These are phyloP conservation scores for Ustilago crameri DNA, from an alignment of 1,284 basidiomycete species.

Conservation along the genomic window DNA sequence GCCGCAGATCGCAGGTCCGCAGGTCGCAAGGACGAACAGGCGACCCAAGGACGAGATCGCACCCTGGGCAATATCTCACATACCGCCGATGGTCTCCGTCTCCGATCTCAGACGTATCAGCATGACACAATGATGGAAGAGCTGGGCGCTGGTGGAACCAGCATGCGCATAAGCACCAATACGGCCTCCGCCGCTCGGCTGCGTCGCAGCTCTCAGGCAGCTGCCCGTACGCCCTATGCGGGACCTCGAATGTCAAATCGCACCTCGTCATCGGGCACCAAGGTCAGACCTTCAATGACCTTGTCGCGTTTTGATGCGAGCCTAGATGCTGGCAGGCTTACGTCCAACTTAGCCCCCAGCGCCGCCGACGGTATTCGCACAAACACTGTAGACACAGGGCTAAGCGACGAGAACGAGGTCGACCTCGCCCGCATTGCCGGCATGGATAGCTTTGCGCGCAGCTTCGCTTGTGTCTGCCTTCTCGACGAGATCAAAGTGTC, in stretches of 20 bases:
- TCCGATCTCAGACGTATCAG: slow-evolving; percentile 32
- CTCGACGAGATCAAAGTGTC: slow-evolving; percentile 51
- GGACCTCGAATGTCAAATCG: slow-evolving; percentile 37
- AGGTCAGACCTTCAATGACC: slow-evolving; percentile 33
- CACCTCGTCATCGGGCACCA: slow-evolving; percentile 21
- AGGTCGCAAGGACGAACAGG: slow-evolving; percentile 30
- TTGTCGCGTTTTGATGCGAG: slow-evolving; percentile 35
- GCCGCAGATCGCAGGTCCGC: slow-evolving; percentile 28
- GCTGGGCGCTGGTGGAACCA: slow-evolving; percentile 20
- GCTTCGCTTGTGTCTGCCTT: slow-evolving; percentile 52
- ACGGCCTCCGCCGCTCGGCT: slow-evolving; percentile 26
- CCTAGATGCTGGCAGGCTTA: slow-evolving; percentile 20
- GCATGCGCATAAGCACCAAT: slow-evolving; percentile 27
- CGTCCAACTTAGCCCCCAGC: slow-evolving; percentile 15
- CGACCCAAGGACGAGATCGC: slow-evolving; percentile 34
- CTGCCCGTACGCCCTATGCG: slow-evolving; percentile 40
- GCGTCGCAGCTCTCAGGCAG: slow-evolving; percentile 43
- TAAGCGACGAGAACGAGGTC: slow-evolving; percentile 17
- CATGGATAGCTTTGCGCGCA: slow-evolving; percentile 52
- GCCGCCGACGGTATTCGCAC: slow-evolving; percentile 16
- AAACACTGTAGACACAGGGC: slow-evolving; percentile 13
- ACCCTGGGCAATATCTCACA: slow-evolving; percentile 47
- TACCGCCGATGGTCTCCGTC: slow-evolving; percentile 45
- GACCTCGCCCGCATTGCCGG: slow-evolving; percentile 37
- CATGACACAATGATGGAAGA: slow-evolving; percentile 48